Evolutionary conservation across 805 yeast species (phyloP).

Genomic region (Maudiozyma saulgeensis): DNA sequence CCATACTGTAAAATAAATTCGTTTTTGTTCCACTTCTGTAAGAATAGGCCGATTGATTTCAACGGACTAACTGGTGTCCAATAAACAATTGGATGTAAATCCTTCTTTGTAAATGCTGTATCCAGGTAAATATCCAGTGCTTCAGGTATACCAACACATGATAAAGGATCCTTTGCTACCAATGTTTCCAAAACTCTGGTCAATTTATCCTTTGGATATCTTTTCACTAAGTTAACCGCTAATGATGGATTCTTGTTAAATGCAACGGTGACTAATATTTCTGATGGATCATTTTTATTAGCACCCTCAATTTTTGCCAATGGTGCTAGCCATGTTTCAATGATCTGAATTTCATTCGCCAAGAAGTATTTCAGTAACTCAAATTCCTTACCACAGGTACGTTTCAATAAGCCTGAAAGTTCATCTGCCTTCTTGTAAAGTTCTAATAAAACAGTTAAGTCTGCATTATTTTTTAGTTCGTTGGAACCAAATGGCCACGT

Average conservation of each 20-base stretch:
- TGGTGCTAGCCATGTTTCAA: slow-evolving; percentile 66
- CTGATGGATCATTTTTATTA: slow-evolving; percentile 28
- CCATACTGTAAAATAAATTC: slow-evolving; percentile 74
- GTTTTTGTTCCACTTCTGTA: slow-evolving; percentile 60
- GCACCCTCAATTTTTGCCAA: slow-evolving; percentile 23
- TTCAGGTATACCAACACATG: slow-evolving; percentile 23
- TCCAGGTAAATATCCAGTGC: slow-evolving; percentile 13
- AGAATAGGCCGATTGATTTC: slow-evolving; percentile 72
- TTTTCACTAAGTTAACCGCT: slow-evolving; percentile 58
- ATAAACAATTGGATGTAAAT: slow-evolving; percentile 37
- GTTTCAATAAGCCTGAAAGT: slow-evolving; percentile 12
- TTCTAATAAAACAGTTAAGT: slow-evolving; percentile 47
- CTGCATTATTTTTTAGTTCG: slow-evolving; percentile 58
- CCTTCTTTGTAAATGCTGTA: slow-evolving; percentile 4
- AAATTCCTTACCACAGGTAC: slow-evolving; percentile 38
- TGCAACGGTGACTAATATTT: slow-evolving; percentile 41
- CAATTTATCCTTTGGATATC: slow-evolving; percentile 34
- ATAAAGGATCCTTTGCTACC: slow-evolving; percentile 48
- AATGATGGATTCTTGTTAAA: slow-evolving; percentile 60
- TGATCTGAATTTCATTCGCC: slow-evolving; percentile 62
- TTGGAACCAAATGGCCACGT: slow-evolving; percentile 83
- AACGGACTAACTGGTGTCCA: slow-evolving; percentile 78
- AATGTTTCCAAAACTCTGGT: slow-evolving; percentile 34
- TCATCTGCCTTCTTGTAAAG: slow-evolving; percentile 30
- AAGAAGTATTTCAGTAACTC: slow-evolving; percentile 52